phyloP scores from a whole-genome alignment of 106 monocot genomes.

The Cymbidium sinense region DNA sequence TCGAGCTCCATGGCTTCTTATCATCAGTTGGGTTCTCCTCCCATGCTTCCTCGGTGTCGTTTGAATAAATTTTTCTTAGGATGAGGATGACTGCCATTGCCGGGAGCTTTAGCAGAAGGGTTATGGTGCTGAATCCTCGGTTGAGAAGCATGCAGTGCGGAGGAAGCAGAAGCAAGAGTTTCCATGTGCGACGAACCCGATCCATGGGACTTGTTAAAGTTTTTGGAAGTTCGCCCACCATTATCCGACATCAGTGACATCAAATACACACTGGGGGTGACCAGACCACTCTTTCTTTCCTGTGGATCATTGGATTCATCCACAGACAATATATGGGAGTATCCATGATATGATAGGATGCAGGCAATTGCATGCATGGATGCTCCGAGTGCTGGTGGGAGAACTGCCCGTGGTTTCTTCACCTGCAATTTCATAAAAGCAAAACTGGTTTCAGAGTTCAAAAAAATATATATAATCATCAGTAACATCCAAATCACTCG shows the following conservation, averaged over 20 bases:
- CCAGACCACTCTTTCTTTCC: conserved; percentile 14
- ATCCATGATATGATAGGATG: conserved; percentile 72
- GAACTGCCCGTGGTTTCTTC: conserved; percentile 42
- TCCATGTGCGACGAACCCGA: too few species aligned
- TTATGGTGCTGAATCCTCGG: background rate
- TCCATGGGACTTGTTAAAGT: background rate
- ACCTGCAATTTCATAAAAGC: conserved; percentile 40
- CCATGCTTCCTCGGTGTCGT: background rate
- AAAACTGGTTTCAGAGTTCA: too few species aligned
- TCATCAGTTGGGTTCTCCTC: background rate
- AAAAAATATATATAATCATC: too few species aligned
- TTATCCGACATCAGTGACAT: conserved; percentile 34
- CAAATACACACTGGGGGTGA: conserved; percentile 29
- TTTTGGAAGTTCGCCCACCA: background rate
- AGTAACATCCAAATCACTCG: too few species aligned
- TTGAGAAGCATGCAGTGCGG: background rate
- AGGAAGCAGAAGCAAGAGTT: background rate
- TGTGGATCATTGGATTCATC: conserved; percentile 15
- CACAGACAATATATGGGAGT: conserved; percentile 25
- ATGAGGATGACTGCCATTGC: background rate
- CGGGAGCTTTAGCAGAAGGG: too few species aligned
- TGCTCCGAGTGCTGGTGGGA: conserved; percentile 78
- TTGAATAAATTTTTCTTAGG: background rate
- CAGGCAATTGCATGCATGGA: conserved; percentile 75
- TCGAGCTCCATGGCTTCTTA: background rate